These are phyloP conservation scores for Xenosphaeropsis pyriputrescens DNA, from an alignment of 2,329 filamentous ascomycete genomes.

Conservation along the genomic window DNA sequence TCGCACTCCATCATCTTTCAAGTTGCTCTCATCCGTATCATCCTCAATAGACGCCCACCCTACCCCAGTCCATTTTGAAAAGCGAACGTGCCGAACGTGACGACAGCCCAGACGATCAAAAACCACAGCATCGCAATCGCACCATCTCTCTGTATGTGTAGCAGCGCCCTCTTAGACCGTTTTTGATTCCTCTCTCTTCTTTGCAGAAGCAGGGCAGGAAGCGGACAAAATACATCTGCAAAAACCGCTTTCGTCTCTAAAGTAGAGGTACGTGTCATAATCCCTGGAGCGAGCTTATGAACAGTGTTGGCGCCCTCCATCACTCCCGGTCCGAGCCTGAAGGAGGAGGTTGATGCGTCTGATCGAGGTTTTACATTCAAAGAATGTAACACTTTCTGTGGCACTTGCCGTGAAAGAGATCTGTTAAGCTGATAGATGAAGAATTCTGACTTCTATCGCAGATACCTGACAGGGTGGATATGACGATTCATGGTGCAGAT, in stretches of 20 bases:
- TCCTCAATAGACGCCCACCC: slow-evolving; percentile 6
- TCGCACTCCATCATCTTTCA: neutral
- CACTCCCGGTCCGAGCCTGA: slow-evolving; percentile 16
- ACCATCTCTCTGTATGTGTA: slow-evolving; percentile 59
- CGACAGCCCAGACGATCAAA: neutral
- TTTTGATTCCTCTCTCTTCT: slow-evolving; percentile 74
- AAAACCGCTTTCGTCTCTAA: slow-evolving; percentile 58
- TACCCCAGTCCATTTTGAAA: neutral
- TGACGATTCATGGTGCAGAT: slow-evolving; percentile 18
- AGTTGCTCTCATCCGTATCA: slow-evolving; percentile 9
- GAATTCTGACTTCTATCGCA: slow-evolving; percentile 13
- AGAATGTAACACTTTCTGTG: slow-evolving; percentile 27
- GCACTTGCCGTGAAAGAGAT: slow-evolving; percentile 36
- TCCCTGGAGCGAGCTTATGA: slow-evolving; percentile 11
- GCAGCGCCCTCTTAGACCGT: slow-evolving; percentile 83
- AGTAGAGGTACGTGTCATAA: slow-evolving; percentile 16
- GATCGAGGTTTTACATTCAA: slow-evolving; percentile 35
- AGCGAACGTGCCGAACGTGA: slow-evolving; percentile 4
- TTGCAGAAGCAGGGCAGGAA: slow-evolving; percentile 42
- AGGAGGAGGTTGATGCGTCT: slow-evolving; percentile 53
- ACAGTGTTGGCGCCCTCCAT: slow-evolving; percentile 19
- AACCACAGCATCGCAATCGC: slow-evolving; percentile 11
- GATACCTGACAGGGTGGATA: slow-evolving; percentile 28
- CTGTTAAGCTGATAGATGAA: slow-evolving; percentile 22
- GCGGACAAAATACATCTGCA: slow-evolving; percentile 91